A percentile compares a stretch with the other conserved stretches of the same genome.
Conservation (phyloP, 208 protist species). For the Crithidia acanthocephali region DNA sequence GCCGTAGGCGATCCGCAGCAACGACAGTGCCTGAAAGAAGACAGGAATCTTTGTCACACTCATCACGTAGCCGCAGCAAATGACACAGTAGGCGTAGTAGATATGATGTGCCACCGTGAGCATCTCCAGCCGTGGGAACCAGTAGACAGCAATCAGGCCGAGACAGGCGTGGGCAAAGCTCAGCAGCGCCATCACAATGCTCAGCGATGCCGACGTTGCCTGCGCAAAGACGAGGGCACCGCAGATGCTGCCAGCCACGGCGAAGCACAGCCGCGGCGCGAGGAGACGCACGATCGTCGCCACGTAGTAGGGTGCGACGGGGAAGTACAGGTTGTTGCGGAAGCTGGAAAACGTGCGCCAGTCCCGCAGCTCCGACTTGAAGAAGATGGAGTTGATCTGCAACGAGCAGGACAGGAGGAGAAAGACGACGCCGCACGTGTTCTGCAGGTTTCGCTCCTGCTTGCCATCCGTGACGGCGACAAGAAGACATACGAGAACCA, state of each 20-base stretch:
- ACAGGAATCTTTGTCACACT: conserved; percentile 37
- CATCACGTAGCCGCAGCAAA: conserved; percentile 55
- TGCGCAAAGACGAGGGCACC: conserved; percentile 37
- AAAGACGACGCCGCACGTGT: conserved; percentile 53
- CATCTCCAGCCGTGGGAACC: conserved; percentile 30
- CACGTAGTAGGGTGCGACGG: conserved; percentile 43
- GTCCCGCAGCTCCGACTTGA: conserved; percentile 54
- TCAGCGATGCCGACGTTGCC: conserved; percentile 25
- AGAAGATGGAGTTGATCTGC: conserved; percentile 48
- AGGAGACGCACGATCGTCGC: conserved; percentile 45
- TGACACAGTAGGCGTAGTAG: conserved; percentile 60
- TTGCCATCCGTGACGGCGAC: conserved; percentile 7
- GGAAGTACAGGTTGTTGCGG: conserved; percentile 44
- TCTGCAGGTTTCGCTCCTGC: conserved; percentile 32
- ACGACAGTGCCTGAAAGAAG: conserved; percentile 40
- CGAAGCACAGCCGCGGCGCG: conserved; percentile 35
- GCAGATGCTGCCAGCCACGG: conserved; percentile 22
- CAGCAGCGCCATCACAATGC: conserved; percentile 35
- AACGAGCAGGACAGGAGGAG: conserved; percentile 53
- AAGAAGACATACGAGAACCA: conserved; percentile 38
- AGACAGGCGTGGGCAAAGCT: conserved; percentile 49
- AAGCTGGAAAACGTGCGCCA: conserved; percentile 41
- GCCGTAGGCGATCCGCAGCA: conserved; percentile 56
- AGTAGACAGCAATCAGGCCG: conserved; percentile 41
- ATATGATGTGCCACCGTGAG: conserved; percentile 33